A percentile compares a stretch with the other conserved stretches of the same genome.
Evolutionary conservation across 2,329 filamentous ascomycete genomes (phyloP).

Genomic region (Paraphoma chrysanthemicola): DNA sequence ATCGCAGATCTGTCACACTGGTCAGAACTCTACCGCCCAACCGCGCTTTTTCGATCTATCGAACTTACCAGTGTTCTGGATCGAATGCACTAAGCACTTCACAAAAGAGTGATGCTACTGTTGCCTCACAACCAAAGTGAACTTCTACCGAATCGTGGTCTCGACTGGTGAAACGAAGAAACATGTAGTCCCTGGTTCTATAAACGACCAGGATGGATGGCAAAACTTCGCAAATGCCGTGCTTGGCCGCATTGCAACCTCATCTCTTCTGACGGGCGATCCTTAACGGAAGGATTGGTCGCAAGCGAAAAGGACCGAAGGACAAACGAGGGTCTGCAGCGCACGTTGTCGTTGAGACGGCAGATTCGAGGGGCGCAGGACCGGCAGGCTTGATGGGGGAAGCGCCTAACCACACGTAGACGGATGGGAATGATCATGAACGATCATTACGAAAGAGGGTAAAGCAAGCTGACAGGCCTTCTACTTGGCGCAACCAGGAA

Average conservation of each 20-base stretch:
- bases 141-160: background rate
- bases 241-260: slow-evolving; percentile 7
- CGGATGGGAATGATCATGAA: background rate
- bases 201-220: background rate
- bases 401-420: background rate
- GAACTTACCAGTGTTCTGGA: background rate
- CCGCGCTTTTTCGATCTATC: background rate
- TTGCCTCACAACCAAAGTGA: background rate
- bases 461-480: background rate
- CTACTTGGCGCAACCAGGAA: background rate
- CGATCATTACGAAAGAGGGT: background rate
- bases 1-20: slow-evolving; percentile 12
- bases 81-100: background rate
- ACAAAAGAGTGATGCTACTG: background rate
- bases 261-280: slow-evolving; percentile 3
- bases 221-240: slow-evolving; percentile 4
- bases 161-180: background rate
- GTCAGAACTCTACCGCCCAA: slow-evolving; percentile 11
- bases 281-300: background rate
- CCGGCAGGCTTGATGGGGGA: background rate
- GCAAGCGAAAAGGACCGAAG: background rate
- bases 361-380: background rate
- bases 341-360: slow-evolving; percentile 2
- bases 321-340: background rate
- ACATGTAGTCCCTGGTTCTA: background rate